phyloP scores from a whole-genome alignment of 2,329 filamentous ascomycete genomes.

The Aspergillus viridinutans region DNA sequence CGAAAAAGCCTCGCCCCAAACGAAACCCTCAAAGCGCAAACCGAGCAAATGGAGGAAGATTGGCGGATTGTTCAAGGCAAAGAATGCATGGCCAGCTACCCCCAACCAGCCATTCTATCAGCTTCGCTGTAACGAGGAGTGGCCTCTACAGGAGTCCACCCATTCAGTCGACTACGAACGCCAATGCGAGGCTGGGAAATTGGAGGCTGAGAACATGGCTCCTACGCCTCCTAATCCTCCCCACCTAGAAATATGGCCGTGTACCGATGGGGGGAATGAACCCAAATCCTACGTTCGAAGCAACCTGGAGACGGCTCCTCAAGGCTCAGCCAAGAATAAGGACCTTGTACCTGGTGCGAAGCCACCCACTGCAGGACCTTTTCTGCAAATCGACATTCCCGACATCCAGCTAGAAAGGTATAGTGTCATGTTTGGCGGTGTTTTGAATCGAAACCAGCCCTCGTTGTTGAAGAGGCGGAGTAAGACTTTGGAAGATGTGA shows the following conservation, averaged over 20 bases:
- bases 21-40: slow-evolving; percentile 26
- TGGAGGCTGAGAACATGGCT: neutral
- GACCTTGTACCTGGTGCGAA: slow-evolving; percentile 2
- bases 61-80: slow-evolving; percentile 41
- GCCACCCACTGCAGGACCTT: slow-evolving; percentile 18
- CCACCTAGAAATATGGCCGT: slow-evolving; percentile 18
- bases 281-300: slow-evolving; percentile 18
- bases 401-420: slow-evolving; percentile 79
- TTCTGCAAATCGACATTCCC: slow-evolving; percentile 76
- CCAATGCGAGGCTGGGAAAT: slow-evolving; percentile 1
- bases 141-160: slow-evolving; percentile 17
- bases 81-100: slow-evolving; percentile 22
- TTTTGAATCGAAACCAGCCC: slow-evolving; percentile 52
- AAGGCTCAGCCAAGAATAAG: slow-evolving; percentile 3
- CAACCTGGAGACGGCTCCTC: slow-evolving; percentile 1
- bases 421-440: slow-evolving; percentile 83
- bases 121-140: slow-evolving; percentile 19
- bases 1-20: slow-evolving; percentile 5
- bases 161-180: slow-evolving; percentile 17
- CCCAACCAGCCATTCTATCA: slow-evolving; percentile 27
- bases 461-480: slow-evolving; percentile 34
- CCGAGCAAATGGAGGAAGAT: slow-evolving; percentile 47
- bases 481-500: slow-evolving; percentile 46
- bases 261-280: slow-evolving; percentile 19
- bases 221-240: slow-evolving; percentile 3